Percentiles rank a stretch among this genome's conserved stretches.
Evolutionary conservation across 169 alveolate species (phyloP).

Genomic region (Babesia ovis): DNA sequence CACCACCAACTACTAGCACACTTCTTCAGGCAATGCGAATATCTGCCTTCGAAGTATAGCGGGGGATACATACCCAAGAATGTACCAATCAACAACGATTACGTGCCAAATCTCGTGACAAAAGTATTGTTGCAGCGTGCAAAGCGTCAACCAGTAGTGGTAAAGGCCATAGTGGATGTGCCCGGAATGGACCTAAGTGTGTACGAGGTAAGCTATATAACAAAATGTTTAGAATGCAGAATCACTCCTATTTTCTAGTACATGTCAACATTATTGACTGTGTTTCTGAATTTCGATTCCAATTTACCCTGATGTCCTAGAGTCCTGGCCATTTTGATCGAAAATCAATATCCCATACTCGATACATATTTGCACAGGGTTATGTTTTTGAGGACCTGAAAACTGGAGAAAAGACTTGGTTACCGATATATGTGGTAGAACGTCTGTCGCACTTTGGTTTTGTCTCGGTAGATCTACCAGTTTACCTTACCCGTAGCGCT

Average conservation of each 20-base stretch:
- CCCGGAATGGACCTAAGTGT: conserved; percentile 65
- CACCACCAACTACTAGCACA: conserved; percentile 36
- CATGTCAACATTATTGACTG: neutral
- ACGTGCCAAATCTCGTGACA: conserved; percentile 48
- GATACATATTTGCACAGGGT: conserved; percentile 54
- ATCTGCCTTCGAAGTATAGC: conserved; percentile 49
- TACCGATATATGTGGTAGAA: conserved; percentile 75
- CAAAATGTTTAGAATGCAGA: no score
- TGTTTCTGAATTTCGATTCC: neutral
- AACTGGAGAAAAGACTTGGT: conserved; percentile 79
- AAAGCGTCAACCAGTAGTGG: conserved; percentile 67
- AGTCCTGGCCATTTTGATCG: neutral
- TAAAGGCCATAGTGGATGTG: conserved; percentile 75
- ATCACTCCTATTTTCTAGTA: no score
- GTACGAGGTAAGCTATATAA: conserved; percentile 57
- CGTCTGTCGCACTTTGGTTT: conserved; percentile 73
- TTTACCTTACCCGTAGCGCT: conserved; percentile 61
- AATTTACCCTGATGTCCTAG: neutral
- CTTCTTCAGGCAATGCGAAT: conserved; percentile 40
- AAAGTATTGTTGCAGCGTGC: conserved; percentile 66
- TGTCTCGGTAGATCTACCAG: conserved; percentile 73
- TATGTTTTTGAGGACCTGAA: conserved; percentile 68
- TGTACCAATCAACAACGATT: conserved; percentile 38
- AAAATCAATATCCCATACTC: neutral
- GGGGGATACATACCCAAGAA: conserved; percentile 27